Conservation (phyloP, 2,329 filamentous ascomycete species). For the Lecanoromycetidae sp. region DNA sequence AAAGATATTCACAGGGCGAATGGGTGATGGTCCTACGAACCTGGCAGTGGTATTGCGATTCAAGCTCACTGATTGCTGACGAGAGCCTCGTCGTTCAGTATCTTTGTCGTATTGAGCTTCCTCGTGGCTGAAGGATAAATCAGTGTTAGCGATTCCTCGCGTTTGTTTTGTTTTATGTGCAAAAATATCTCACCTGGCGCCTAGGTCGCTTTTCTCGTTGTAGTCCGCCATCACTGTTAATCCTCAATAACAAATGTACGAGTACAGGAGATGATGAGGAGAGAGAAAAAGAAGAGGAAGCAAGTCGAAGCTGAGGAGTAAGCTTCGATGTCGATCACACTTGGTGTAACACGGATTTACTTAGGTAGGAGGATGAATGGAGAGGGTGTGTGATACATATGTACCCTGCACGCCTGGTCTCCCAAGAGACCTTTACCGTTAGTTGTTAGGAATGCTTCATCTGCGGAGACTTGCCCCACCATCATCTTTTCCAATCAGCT, state of each 20-base stretch:
- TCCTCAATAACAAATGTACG: not conserved
- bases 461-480: no score
- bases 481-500: not conserved
- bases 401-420: not conserved
- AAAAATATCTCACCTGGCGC: no score
- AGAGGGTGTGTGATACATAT: not conserved
- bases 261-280: not conserved
- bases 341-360: no score
- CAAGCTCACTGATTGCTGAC: constrained; percentile 15
- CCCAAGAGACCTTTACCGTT: no score
- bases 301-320: not conserved
- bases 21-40: constrained; percentile 4
- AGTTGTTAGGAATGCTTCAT: no score
- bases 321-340: not conserved
- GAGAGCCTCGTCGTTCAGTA: constrained; percentile 9
- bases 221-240: constrained; percentile 4
- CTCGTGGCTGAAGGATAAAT: not conserved
- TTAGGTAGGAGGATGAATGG: not conserved
- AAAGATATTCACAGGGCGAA: not conserved
- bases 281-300: not conserved
- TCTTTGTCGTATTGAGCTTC: constrained; percentile 3
- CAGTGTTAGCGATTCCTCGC: not conserved
- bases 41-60: constrained; percentile 18
- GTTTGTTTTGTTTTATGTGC: constrained; percentile 13
- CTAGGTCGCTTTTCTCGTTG: constrained; percentile 10